phyloP scores from a whole-genome alignment of 2,329 filamentous ascomycete genomes.

The Aureobasidium uvarum region DNA sequence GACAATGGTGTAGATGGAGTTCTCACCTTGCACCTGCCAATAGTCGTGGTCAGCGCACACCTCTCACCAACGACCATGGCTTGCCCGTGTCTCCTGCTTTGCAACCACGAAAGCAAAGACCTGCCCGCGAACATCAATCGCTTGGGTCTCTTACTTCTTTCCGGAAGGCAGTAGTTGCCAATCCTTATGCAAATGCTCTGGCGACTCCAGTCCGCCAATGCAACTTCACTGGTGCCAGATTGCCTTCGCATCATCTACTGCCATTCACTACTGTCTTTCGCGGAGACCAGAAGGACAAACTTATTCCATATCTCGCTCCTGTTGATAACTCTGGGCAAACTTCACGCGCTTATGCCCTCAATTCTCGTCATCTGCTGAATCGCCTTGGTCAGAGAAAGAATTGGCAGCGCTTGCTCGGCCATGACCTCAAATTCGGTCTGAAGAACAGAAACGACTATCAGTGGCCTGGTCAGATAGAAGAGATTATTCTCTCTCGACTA shows the following conservation, averaged over 20 bases:
- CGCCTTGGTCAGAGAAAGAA: conserved; percentile 42
- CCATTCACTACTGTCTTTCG: conserved; percentile 55
- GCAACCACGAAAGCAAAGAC: background rate
- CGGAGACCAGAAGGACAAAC: conserved; percentile 46
- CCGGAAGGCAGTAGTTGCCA: conserved; percentile 59
- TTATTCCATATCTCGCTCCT: conserved; percentile 50
- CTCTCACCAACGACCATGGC: background rate
- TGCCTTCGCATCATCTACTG: conserved; percentile 64
- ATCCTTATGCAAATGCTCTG: conserved; percentile 64
- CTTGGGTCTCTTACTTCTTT: conserved; percentile 46
- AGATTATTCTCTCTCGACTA: conserved; percentile 53
- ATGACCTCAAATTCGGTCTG: conserved; percentile 27
- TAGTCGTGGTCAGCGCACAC: background rate
- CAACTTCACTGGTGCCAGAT: conserved; percentile 45
- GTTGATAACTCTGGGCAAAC: background rate
- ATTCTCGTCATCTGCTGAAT: conserved; percentile 30
- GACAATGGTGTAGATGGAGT: background rate
- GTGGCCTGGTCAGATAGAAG: conserved; percentile 55
- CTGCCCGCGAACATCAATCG: conserved; percentile 1
- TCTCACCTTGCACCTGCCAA: conserved; percentile 8
- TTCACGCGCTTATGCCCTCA: conserved; percentile 31
- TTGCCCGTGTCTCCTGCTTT: conserved; percentile 12
- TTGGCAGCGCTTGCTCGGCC: conserved; percentile 26
- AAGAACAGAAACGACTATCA: conserved; percentile 26
- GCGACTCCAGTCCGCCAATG: conserved; percentile 61